Evolutionary conservation across 352 stramenopile species (phyloP), one percentile per base, ranked within the genome.

Genomic region (Pythium insidiosum): DNA sequence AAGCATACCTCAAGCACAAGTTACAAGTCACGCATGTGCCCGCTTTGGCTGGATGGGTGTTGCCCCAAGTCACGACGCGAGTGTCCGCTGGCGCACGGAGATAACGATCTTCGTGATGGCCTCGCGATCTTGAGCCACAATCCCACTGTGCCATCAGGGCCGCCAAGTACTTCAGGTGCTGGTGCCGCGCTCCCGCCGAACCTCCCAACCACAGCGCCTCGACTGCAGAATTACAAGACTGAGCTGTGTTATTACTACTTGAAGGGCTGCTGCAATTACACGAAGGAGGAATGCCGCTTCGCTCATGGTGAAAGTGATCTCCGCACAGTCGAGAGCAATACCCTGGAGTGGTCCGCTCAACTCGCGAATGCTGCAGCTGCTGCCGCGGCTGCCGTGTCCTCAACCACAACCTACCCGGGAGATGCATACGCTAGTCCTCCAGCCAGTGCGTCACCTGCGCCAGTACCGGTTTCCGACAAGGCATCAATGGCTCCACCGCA

Each of bases 171-270:
- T n/a, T n/a, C n/a, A n/a, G n/a, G n/a, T n/a, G 37, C 43, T 2
- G 39, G 16, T 15, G 29, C 0, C 22, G 12, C 12, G 21, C 15
- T 2, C 3, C 24, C 26, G 12, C 35, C 47, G 12, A 39, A 45
- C n/a, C 31, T 85, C 23, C 63, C 66, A 13, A 43, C 71, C 9
- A 65, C 73, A 10, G 76, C 74, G 6, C 75, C 77, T 38, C 65
- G 80, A 24, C 54, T 90, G 25, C 76, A 93, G 55, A 93, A 80
- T 53, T 93, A 93, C 71, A 93, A 93, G 75, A 93, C 80, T 0
- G 76, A 93, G 56, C 50, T 93, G 34, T 93, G 80, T 63, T 93
- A 89, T 56, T 93, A 90, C 57, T 93, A 88, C 43, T 58, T 93
- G 21, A 89, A 90, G 35, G 80, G 80, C 21, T 88, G 81, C 52